A percentile compares a stretch with the other conserved stretches of the same genome.
Evolutionary conservation across 257 asterid genomes (phyloP).

Genomic region (Ajuga chamaepitys): DNA sequence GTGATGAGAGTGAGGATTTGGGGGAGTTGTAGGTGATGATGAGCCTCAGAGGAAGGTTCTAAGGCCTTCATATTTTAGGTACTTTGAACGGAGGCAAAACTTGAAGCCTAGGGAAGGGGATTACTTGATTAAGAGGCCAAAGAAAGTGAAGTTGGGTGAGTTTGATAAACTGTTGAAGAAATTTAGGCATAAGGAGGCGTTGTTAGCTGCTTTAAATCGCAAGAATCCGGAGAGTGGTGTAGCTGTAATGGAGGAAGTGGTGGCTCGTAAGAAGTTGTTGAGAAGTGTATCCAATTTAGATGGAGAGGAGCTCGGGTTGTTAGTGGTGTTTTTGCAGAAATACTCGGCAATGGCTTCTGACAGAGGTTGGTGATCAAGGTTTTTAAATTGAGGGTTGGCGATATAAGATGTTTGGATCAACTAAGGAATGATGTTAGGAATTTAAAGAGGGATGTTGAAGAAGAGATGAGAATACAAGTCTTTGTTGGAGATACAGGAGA

Average conservation of each 20-base stretch:
- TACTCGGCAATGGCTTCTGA: constrained; percentile 47
- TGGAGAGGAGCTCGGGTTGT: constrained; percentile 48
- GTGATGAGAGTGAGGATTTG: constrained; percentile 14
- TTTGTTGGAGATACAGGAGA: constrained; percentile 78
- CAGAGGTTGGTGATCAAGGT: constrained; percentile 54
- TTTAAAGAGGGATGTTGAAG: constrained; percentile 73
- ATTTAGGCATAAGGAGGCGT: constrained; percentile 78
- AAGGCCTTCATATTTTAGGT: constrained; percentile 78
- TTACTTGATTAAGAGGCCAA: constrained; percentile 49
- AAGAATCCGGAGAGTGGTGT: constrained; percentile 61
- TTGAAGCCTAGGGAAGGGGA: constrained; percentile 69
- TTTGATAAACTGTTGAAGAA: constrained; percentile 74
- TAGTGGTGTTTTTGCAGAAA: constrained; percentile 69
- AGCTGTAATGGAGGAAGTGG: constrained; percentile 93
- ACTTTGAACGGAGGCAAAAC: constrained; percentile 78
- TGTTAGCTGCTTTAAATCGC: constrained; percentile 51
- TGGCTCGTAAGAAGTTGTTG: constrained; percentile 72
- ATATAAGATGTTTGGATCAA: constrained; percentile 42
- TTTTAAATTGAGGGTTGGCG: constrained; percentile 63
- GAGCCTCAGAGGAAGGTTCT: constrained; percentile 41
- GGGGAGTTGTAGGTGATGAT: constrained; percentile 34
- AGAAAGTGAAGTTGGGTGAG: constrained; percentile 66
- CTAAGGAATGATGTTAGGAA: constrained; percentile 53
- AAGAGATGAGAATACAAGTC: constrained; percentile 76
- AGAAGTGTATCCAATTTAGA: constrained; percentile 64